Conservation (phyloP, 139 green algal species). For the Chlamydomonas sp. region DNA sequence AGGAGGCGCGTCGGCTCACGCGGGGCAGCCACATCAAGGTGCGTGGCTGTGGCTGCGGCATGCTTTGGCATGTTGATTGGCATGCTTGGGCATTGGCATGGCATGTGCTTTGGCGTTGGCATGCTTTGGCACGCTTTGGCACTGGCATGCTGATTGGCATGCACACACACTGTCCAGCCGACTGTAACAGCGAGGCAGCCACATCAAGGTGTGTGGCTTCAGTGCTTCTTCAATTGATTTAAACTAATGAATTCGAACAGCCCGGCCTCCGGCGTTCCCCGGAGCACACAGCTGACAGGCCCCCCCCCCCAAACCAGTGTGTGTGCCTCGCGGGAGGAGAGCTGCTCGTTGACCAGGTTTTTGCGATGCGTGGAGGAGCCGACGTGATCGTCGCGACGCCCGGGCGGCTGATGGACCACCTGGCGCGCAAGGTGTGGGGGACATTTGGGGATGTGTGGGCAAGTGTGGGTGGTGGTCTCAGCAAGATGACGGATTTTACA, state of each 20-base stretch:
- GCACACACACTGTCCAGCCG: no score
- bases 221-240: no score
- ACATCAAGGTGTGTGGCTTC: constrained; percentile 31
- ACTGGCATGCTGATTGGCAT: no score
- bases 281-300: background rate
- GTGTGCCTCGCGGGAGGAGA: no score
- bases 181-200: background rate
- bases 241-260: background rate
- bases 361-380: constrained; percentile 65
- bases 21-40: constrained; percentile 23
- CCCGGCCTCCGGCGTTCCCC: background rate
- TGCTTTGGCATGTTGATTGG: no score
- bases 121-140: no score
- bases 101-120: no score
- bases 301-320: background rate
- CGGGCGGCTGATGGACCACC: constrained; percentile 68
- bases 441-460: no score
- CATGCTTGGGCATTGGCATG: no score
- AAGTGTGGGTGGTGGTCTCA: constrained; percentile 9
- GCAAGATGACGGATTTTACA: no score
- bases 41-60: no score
- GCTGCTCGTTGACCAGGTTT: constrained; percentile 43
- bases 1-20: constrained; percentile 8
- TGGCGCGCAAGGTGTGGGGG: background rate
- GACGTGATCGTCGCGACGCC: constrained; percentile 89